These are phyloP conservation scores for Porogramme epimiltina DNA, from an alignment of 1,284 basidiomycete species.

Conservation along the genomic window DNA sequence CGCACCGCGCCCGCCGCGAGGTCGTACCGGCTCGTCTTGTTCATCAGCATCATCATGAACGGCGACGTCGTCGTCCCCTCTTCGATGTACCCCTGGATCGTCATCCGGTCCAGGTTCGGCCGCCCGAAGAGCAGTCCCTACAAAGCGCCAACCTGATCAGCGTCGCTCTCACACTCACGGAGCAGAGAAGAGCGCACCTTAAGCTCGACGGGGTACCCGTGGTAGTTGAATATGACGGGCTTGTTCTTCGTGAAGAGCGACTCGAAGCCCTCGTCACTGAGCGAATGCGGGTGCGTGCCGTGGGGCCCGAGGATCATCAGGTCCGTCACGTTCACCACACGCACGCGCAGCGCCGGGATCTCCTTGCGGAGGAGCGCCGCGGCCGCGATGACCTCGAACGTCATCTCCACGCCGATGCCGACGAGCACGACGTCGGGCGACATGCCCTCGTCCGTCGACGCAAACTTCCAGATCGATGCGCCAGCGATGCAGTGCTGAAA, in stretches of 20 bases:
- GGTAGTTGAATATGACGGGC: slow-evolving; percentile 82
- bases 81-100: slow-evolving; percentile 62
- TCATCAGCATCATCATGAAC: slow-evolving; percentile 76
- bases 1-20: slow-evolving; percentile 61
- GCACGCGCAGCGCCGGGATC: slow-evolving; percentile 66
- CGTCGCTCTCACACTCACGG: too few relatives aligned
- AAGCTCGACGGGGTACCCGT: slow-evolving; percentile 77
- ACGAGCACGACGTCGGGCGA: slow-evolving; percentile 73
- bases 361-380: slow-evolving; percentile 70
- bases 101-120: slow-evolving; percentile 47
- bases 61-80: slow-evolving; percentile 74
- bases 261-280: slow-evolving; percentile 64
- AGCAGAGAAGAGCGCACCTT: slow-evolving; percentile 14
- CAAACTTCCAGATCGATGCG: slow-evolving; percentile 76
- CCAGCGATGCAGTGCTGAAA: slow-evolving; percentile 75
- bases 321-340: slow-evolving; percentile 83
- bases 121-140: slow-evolving; percentile 63
- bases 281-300: slow-evolving; percentile 78
- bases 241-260: slow-evolving; percentile 73
- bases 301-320: slow-evolving; percentile 74
- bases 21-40: slow-evolving; percentile 64
- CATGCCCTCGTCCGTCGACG: slow-evolving; percentile 66
- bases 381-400: slow-evolving; percentile 79
- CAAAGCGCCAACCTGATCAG: not conserved
- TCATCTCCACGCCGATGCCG: slow-evolving; percentile 76